Evolutionary conservation across 2,329 filamentous ascomycete genomes (phyloP), one percentile per base, ranked within the genome.

Genomic region (Aspergillus sp.): DNA sequence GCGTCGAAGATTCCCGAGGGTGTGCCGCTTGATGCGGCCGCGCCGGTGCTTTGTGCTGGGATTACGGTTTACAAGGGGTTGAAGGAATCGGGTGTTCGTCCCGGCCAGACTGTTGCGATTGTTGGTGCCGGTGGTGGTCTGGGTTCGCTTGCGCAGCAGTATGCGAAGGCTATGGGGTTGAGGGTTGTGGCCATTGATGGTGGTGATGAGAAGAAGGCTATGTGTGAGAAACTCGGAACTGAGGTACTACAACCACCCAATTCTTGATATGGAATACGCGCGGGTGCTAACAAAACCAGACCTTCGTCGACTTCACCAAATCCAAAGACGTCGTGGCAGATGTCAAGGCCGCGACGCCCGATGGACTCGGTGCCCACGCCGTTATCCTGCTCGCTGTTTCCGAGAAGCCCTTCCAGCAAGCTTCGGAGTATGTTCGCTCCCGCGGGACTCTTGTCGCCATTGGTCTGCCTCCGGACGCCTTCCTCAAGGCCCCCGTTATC

Each of bases 381-480:
- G 91, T 92, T 61, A 81, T 96, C 63, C 81, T 96, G 44, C 85
- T 96, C 56, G 91, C 92, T 60, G 90, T 91, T 43, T 84, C 81
- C 66, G 91, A 96, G 83, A 90, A 88, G 81, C 92, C 93, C 47
- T 96, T 96, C 86, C 90, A 96, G 79, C 91, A 96, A 79, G 93
- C 93, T 9, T 46, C 55, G 4, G 51, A 63, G 77, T 96, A 96
- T 76, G 88, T 96, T 62, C 89, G 92, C 56, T 84, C 90, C 55
- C 85, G 87, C 59, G 93, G 92, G 57, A 85, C 86, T 45, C 89
- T 96, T 68, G 83, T 96, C 61, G 93, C 90, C 77, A 93, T 96
- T 69, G 92, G 92, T 70, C 81, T 96, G 25, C 93, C 93, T 4
- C 46, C 45, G 0, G 53, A 48, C 15, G 4, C 87, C 90, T 31